These are phyloP conservation scores for Fusarium anguioides DNA, from an alignment of 2,329 filamentous ascomycete species.

Conservation along the genomic window DNA sequence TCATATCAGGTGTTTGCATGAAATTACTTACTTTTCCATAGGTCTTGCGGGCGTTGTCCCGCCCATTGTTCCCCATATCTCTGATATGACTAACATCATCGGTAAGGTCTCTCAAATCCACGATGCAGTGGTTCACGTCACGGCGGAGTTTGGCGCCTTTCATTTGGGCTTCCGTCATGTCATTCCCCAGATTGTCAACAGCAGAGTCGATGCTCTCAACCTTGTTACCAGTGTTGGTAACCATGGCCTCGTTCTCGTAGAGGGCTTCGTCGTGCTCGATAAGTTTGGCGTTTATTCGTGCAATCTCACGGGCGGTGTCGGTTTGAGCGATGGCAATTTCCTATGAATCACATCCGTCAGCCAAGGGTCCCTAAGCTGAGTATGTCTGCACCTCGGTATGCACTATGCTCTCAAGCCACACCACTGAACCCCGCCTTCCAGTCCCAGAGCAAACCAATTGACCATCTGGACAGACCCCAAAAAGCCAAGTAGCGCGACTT, in stretches of 20 bases:
- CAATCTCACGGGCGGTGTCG: not conserved
- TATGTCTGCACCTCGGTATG: conserved; percentile 36
- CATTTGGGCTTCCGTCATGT: not conserved
- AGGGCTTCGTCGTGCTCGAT: not conserved
- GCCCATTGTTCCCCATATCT: too few relatives aligned
- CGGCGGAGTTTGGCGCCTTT: not conserved
- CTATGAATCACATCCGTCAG: conserved; percentile 31
- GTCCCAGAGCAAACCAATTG: conserved; percentile 23
- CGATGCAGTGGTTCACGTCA: too few relatives aligned
- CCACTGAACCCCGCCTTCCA: conserved; percentile 29
- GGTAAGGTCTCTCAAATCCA: too few relatives aligned
- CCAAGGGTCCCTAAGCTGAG: conserved; percentile 29
- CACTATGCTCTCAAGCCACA: conserved; percentile 14
- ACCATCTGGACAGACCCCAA: conserved; percentile 21
- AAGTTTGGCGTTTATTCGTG: not conserved
- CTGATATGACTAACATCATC: too few relatives aligned
- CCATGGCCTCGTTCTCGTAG: not conserved
- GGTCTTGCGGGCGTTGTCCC: too few relatives aligned
- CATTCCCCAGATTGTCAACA: not conserved
- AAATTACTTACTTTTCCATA: not conserved
- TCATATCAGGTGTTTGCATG: not conserved
- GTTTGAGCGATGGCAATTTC: not conserved
- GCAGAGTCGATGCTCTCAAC: not conserved
- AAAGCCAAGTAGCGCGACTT: conserved; percentile 5
- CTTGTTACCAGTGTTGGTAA: not conserved